phyloP scores from a whole-genome alignment of 805 yeast species.

The Candida rishiriensis region DNA sequence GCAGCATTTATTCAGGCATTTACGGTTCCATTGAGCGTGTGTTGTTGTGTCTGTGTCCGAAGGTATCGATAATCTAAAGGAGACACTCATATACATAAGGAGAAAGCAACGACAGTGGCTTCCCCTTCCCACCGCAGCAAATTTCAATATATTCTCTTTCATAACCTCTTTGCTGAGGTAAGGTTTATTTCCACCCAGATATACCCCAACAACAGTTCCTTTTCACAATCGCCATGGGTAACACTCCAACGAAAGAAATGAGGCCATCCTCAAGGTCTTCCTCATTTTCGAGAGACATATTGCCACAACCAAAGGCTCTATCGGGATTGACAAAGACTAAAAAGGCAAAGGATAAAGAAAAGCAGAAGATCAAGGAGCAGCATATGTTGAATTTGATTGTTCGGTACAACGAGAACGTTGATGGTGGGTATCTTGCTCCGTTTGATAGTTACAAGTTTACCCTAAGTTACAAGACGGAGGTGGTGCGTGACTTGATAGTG shows the following conservation, averaged over 20 bases:
- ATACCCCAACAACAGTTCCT: too few relatives aligned
- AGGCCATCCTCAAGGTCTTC: constrained; percentile 12
- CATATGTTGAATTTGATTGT: constrained; percentile 59
- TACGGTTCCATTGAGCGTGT: too few relatives aligned
- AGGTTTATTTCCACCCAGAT: too few relatives aligned
- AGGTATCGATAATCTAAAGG: too few relatives aligned
- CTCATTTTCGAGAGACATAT: constrained; percentile 16
- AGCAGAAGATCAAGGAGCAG: constrained; percentile 45
- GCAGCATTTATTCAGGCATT: too few relatives aligned
- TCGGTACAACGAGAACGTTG: constrained; percentile 65
- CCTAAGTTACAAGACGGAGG: constrained; percentile 65
- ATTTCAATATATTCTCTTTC: too few relatives aligned
- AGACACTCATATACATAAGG: too few relatives aligned
- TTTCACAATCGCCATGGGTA: constrained; percentile 16
- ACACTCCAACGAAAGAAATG: constrained; percentile 23
- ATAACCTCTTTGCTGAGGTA: too few relatives aligned
- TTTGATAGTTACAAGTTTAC: constrained; percentile 81
- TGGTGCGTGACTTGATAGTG: constrained; percentile 68
- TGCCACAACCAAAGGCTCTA: constrained; percentile 13
- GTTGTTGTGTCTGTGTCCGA: too few relatives aligned
- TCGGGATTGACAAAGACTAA: constrained; percentile 25
- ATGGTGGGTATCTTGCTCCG: constrained; percentile 93
- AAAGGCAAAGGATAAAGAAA: constrained; percentile 47
- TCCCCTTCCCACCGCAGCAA: too few relatives aligned
- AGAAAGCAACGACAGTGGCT: too few relatives aligned